Conservation (phyloP, 208 protist genomes). For the Phytomonas francai region DNA sequence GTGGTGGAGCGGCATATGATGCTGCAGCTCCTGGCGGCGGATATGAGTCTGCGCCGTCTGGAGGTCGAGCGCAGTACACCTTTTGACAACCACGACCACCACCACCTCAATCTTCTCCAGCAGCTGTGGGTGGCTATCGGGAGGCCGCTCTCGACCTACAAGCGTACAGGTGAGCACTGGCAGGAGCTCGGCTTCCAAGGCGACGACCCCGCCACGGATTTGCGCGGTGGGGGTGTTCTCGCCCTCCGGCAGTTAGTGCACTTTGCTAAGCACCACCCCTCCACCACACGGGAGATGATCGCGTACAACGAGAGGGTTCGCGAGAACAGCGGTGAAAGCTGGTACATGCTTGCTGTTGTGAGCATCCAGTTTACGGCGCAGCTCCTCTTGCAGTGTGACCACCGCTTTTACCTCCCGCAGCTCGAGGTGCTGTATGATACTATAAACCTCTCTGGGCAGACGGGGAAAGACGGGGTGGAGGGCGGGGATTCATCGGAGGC, state of each 20-base stretch:
- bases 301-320: slow-evolving; percentile 47
- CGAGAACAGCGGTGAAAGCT: slow-evolving; percentile 29
- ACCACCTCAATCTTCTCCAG: slow-evolving; percentile 50
- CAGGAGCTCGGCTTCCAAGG: slow-evolving; percentile 80
- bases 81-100: slow-evolving; percentile 52
- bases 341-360: slow-evolving; percentile 81
- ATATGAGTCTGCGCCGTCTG: slow-evolving; percentile 36
- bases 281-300: slow-evolving; percentile 62
- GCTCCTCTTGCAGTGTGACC: slow-evolving; percentile 52
- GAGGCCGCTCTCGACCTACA: slow-evolving; percentile 25
- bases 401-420: slow-evolving; percentile 40
- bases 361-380: slow-evolving; percentile 80
- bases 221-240: slow-evolving; percentile 79
- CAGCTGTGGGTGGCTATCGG: slow-evolving; percentile 60
- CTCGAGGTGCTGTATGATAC: slow-evolving; percentile 73
- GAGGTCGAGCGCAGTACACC: slow-evolving; percentile 45
- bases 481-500: not conserved
- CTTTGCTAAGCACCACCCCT: slow-evolving; percentile 63
- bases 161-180: slow-evolving; percentile 50
- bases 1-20: slow-evolving; percentile 34
- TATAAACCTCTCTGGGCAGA: slow-evolving; percentile 12
- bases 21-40: slow-evolving; percentile 30
- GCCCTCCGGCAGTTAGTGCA: slow-evolving; percentile 69
- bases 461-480: not conserved
- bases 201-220: slow-evolving; percentile 79